Conservation (phyloP, 768 basidiomycete genomes). For the Suillus bovinus region DNA sequence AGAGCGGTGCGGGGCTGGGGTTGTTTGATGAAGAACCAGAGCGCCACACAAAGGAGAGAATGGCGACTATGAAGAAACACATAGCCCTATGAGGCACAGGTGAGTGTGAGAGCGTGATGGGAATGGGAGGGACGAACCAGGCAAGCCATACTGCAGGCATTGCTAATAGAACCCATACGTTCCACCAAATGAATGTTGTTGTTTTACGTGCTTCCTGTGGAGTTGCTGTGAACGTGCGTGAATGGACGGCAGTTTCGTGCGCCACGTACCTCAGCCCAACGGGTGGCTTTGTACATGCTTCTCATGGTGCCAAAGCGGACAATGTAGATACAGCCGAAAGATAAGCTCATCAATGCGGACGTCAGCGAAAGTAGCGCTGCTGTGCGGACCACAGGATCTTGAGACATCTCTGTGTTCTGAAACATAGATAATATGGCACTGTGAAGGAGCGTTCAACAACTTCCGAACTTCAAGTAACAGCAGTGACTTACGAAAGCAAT, state of each 20-base stretch:
- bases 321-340: conserved; percentile 74
- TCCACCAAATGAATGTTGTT: conserved; percentile 54
- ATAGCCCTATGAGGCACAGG: conserved; percentile 49
- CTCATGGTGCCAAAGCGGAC: conserved; percentile 72
- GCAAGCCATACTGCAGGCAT: conserved; percentile 72
- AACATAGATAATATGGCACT: conserved; percentile 74
- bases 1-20: conserved; percentile 35
- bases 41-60: conserved; percentile 69
- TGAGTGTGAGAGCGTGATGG: background rate
- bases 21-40: conserved; percentile 50
- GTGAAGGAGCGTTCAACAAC: background rate
- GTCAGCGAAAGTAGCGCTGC: conserved; percentile 63
- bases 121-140: conserved; percentile 42
- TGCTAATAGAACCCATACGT: conserved; percentile 68
- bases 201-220: conserved; percentile 57
- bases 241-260: background rate
- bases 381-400: conserved; percentile 63
- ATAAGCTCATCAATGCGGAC: conserved; percentile 68
- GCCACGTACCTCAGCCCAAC: conserved; percentile 66
- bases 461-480: background rate
- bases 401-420: conserved; percentile 50
- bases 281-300: conserved; percentile 67
- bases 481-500: conserved; percentile 44
- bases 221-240: background rate
- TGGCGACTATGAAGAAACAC: conserved; percentile 60